phyloP scores from a whole-genome alignment of 352 stramenopile species.

The Phytophthora pinifolia region DNA sequence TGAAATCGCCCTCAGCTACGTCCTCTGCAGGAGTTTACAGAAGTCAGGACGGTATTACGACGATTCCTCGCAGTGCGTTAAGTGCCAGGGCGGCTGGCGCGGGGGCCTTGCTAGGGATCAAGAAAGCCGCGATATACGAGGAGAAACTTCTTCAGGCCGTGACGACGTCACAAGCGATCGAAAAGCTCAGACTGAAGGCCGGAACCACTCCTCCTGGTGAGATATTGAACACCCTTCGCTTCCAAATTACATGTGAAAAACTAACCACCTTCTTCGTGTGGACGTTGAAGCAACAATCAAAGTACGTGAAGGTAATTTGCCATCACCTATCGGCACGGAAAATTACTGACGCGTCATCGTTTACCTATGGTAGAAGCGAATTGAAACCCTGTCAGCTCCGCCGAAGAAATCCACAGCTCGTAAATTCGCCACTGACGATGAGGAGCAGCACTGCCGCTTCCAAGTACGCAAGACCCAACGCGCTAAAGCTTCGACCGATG shows the following conservation, averaged over 20 bases:
- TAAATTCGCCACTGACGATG: conserved; percentile 71
- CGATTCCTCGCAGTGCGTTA: conserved; percentile 40
- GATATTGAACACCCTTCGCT: not conserved
- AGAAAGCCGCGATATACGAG: conserved; percentile 61
- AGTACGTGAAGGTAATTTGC: conserved; percentile 17
- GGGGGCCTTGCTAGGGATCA: conserved; percentile 51
- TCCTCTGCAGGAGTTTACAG: conserved; percentile 12
- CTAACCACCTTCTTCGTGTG: not conserved
- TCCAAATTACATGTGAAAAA: conserved; percentile 1
- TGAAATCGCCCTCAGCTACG: conserved; percentile 19
- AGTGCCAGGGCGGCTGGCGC: conserved; percentile 15
- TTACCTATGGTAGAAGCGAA: conserved; percentile 47
- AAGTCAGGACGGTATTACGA: conserved; percentile 66
- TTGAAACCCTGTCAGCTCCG: conserved; percentile 58
- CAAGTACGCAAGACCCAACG: conserved; percentile 34
- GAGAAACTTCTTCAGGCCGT: conserved; percentile 52
- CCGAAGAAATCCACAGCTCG: conserved; percentile 38
- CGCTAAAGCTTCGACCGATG: conserved; percentile 15
- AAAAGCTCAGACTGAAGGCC: conserved; percentile 53
- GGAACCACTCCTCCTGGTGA: conserved; percentile 47
- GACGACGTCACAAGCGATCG: conserved; percentile 42
- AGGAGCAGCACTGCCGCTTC: conserved; percentile 77
- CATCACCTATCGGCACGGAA: not conserved
- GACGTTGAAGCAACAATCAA: conserved; percentile 23
- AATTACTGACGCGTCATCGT: not conserved